These are phyloP conservation scores for Eustoma russellianum DNA, from an alignment of 257 asterid species.

Conservation along the genomic window DNA sequence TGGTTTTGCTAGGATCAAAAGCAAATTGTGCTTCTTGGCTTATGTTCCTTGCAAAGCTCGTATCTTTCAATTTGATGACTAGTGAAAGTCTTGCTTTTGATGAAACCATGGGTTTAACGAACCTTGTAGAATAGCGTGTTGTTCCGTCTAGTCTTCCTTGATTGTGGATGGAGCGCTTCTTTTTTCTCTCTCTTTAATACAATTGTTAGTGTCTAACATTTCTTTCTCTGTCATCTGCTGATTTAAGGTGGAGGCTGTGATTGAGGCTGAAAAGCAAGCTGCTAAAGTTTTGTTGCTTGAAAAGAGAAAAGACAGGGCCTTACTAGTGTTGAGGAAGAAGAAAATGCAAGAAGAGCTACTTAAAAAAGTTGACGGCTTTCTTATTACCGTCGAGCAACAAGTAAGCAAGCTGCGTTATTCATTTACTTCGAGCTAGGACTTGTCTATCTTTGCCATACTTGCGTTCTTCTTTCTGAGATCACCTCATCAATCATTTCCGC, in stretches of 20 bases:
- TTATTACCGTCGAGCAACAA: constrained; percentile 89
- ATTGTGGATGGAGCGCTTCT: too few species aligned
- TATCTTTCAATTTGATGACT: too few species aligned
- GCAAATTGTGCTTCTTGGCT: too few species aligned
- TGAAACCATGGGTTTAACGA: too few species aligned
- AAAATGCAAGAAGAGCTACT: constrained; percentile 73
- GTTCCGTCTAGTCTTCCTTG: too few species aligned
- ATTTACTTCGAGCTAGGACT: neutral
- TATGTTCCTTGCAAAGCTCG: too few species aligned
- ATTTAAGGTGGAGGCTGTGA: constrained; percentile 66
- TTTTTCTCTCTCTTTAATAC: too few species aligned
- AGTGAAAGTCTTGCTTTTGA: too few species aligned
- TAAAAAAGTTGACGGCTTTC: constrained; percentile 88
- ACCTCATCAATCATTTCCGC: neutral
- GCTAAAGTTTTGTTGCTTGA: constrained; percentile 79
- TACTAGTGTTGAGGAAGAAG: constrained; percentile 73
- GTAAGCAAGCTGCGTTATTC: constrained; percentile 28
- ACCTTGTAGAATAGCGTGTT: too few species aligned
- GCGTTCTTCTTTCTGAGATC: neutral
- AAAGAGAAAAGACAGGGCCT: constrained; percentile 85
- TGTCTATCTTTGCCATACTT: neutral
- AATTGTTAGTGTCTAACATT: neutral
- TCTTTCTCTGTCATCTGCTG: constrained; percentile 8
- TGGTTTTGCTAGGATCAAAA: too few species aligned
- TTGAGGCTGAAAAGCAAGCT: constrained; percentile 90